These are phyloP conservation scores for Boletus insuetus DNA, from an alignment of 768 basidiomycete species.

Conservation along the genomic window DNA sequence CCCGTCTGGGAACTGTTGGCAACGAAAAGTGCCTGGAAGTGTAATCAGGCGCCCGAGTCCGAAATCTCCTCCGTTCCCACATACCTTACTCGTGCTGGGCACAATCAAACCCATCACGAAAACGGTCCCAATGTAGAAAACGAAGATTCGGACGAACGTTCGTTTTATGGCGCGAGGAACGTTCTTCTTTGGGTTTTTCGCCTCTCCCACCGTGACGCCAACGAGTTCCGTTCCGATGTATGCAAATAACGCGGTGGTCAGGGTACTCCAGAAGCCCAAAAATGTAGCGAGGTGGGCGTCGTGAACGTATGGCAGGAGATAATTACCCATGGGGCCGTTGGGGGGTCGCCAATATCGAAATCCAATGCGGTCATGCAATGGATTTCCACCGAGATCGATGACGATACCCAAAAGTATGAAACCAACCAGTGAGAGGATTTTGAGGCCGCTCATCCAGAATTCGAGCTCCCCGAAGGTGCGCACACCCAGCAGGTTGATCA, in stretches of 20 bases:
- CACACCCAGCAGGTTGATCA: constrained; percentile 60
- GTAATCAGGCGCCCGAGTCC: not conserved
- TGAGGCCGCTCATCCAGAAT: constrained; percentile 71
- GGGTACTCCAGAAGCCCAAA: constrained; percentile 68
- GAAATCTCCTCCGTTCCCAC: constrained; percentile 34
- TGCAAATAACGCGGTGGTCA: constrained; percentile 72
- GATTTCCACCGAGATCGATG: constrained; percentile 58
- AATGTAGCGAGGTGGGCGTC: constrained; percentile 51
- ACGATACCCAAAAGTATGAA: constrained; percentile 34
- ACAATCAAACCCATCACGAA: constrained; percentile 73
- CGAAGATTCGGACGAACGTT: constrained; percentile 57
- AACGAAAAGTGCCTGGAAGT: constrained; percentile 29
- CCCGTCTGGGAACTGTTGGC: constrained; percentile 39
- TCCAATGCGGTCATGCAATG: constrained; percentile 32
- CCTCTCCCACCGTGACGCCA: constrained; percentile 58
- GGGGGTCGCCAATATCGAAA: constrained; percentile 48
- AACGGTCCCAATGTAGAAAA: constrained; percentile 70
- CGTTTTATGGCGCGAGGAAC: constrained; percentile 68
- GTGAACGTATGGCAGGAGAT: constrained; percentile 48
- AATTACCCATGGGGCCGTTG: constrained; percentile 56
- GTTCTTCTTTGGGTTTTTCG: constrained; percentile 69
- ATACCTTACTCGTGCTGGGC: constrained; percentile 51
- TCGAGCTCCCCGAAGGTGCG: constrained; percentile 71
- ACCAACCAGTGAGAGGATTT: constrained; percentile 39
- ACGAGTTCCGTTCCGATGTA: constrained; percentile 77